A percentile compares a stretch with the other conserved stretches of the same genome.
These are phyloP conservation scores for Solanum lycopersicoides DNA, from an alignment of 257 asterid species.

Conservation along the genomic window DNA sequence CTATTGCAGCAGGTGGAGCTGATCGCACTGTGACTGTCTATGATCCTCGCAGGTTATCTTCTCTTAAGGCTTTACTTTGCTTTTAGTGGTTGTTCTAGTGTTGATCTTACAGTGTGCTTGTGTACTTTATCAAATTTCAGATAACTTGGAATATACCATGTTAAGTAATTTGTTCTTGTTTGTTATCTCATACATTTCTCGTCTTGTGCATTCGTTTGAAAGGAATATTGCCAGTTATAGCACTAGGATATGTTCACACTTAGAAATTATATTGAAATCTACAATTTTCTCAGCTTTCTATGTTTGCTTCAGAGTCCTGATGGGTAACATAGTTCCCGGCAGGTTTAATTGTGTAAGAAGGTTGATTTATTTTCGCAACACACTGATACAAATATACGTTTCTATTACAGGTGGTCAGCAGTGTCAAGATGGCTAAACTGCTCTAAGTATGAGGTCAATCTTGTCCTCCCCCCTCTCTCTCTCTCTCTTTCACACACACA, in stretches of 20 bases:
- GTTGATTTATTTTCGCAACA: not conserved
- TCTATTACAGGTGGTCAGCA: constrained; percentile 66
- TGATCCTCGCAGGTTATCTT: constrained; percentile 81
- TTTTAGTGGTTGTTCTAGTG: not conserved
- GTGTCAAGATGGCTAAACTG: constrained; percentile 72
- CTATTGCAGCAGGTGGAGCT: constrained; percentile 77
- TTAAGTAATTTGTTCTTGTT: not conserved
- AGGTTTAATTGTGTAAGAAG: not conserved
- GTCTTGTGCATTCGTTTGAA: not conserved
- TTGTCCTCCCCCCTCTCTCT: not conserved
- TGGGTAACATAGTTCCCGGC: not conserved
- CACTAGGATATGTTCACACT: not conserved
- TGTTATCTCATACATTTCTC: not conserved
- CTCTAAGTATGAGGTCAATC: constrained; percentile 69
- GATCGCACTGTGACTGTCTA: constrained; percentile 83
- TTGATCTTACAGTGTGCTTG: not conserved
- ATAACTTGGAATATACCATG: not conserved
- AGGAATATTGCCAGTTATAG: not conserved
- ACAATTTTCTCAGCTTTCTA: not conserved
- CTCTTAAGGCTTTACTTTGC: not conserved
- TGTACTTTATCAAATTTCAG: not conserved
- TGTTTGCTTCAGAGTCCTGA: not conserved
- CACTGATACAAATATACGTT: not conserved
- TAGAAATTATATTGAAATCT: not conserved
- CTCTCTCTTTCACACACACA: not conserved